These are phyloP conservation scores for Sporothrix brunneoviolacea DNA, from an alignment of 2,329 filamentous ascomycete genomes.

Conservation along the genomic window DNA sequence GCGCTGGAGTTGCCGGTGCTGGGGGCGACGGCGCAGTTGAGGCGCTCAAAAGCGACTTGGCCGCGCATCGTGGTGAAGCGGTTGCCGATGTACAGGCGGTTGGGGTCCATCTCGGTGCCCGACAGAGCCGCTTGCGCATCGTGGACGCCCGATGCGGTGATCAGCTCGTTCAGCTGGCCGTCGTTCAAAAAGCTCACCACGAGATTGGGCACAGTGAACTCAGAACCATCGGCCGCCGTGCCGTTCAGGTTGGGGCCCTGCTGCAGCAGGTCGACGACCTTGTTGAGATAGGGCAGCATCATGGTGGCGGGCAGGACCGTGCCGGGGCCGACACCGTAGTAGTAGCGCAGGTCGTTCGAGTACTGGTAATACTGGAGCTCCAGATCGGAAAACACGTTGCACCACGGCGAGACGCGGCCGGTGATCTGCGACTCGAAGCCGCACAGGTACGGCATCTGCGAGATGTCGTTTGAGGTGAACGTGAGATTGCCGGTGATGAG, in stretches of 20 bases:
- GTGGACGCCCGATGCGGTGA: slow-evolving; percentile 54
- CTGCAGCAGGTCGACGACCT: slow-evolving; percentile 45
- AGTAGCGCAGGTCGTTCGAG: slow-evolving; percentile 61
- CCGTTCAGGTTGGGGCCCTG: slow-evolving; percentile 45
- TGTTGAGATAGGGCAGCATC: slow-evolving; percentile 55
- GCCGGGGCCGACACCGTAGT: slow-evolving; percentile 56
- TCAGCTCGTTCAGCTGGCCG: slow-evolving; percentile 57
- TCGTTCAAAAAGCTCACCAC: slow-evolving; percentile 60
- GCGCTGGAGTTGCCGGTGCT: slow-evolving; percentile 11
- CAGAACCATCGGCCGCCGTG: slow-evolving; percentile 36
- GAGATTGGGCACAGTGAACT: slow-evolving; percentile 47
- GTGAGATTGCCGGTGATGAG: slow-evolving; percentile 48
- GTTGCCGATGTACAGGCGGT: slow-evolving; percentile 48
- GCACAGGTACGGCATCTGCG: slow-evolving; percentile 58
- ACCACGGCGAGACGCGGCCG: slow-evolving; percentile 55
- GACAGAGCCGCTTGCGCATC: slow-evolving; percentile 47
- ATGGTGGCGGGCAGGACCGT: slow-evolving; percentile 46
- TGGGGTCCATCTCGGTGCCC: slow-evolving; percentile 36
- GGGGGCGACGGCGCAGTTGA: slow-evolving; percentile 40
- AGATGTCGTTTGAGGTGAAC: slow-evolving; percentile 36
- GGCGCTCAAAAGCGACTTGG: slow-evolving; percentile 56
- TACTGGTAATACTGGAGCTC: slow-evolving; percentile 62
- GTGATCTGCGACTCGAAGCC: slow-evolving; percentile 65
- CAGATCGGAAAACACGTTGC: slow-evolving; percentile 52
- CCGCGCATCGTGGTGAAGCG: slow-evolving; percentile 57